Base-by-base conservation (phyloP, 305 asterid genomes). In the Plantago rigida region DNA sequence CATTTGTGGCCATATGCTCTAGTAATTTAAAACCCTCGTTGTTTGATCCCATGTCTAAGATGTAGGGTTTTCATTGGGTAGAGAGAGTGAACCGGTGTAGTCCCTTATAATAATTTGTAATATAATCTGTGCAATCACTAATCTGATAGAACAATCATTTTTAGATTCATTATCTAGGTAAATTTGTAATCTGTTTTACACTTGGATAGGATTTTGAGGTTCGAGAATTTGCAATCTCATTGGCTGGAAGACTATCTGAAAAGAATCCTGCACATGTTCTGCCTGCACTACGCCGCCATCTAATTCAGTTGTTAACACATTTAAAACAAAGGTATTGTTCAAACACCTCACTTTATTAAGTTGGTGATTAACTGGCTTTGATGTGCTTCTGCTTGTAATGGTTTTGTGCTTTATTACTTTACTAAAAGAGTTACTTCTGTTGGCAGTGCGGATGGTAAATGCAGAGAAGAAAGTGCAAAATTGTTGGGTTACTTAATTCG, bases 231-330 rank as follows among this genome's bases (percentile, higher is more conserved):
- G 94, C 95, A 64, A 92, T 92, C 73, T 92, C 93, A 60, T 81
- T 86, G 62, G 93, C 95, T 77, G 99, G 99, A 61, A 83, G 99
- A 67, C 79, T 92, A 55, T 92, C 99, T 57, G 99, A 87, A 78
- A 92, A 92, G 77, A 92, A 92, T 77, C 99, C 99, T 58, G 99
- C 96, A 57, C 88, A 92, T 71, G 96, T 86, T 71, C 95, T 92
- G 63, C 99, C 99, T 42, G 96, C 99, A 69, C 96, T 92, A 36
- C 99, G 99, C 56, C 94, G 98, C 64, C 94, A 92, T 81, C 95
- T 92, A 64, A 92, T 88, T 73, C 99, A 92, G 63, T 72, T 92
- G 74, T 78, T 92, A 77, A 92, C 94, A 59, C 87, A 92, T 84
- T 84, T 92, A 64, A 85, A 92, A 65, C 94, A 92, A 77, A 92